These are phyloP conservation scores for Fusarium bulbicola DNA, from an alignment of 2,329 filamentous ascomycete species.

Conservation along the genomic window DNA sequence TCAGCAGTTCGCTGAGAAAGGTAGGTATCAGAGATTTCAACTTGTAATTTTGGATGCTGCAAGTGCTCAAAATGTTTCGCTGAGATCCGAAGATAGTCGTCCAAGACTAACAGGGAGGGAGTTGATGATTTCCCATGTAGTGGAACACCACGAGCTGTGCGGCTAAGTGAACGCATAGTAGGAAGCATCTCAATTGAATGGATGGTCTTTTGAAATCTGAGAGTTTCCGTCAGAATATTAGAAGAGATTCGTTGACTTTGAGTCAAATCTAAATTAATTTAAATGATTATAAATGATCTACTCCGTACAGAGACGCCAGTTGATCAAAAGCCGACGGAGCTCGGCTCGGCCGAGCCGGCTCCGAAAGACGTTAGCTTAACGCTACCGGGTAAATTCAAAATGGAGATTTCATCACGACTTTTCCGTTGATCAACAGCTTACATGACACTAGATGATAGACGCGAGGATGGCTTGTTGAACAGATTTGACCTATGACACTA, in stretches of 20 bases:
- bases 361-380: not conserved
- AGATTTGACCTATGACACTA: too few species aligned
- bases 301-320: too few species aligned
- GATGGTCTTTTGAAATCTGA: accelerated
- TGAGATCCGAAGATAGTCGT: not conserved
- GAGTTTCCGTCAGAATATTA: accelerated
- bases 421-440: too few species aligned
- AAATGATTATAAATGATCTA: not conserved
- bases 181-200: not conserved
- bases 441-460: accelerated
- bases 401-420: accelerated
- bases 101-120: not conserved
- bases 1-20: not conserved
- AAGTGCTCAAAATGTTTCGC: not conserved
- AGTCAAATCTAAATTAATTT: not conserved
- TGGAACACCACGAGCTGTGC: not conserved
- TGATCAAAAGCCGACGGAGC: not conserved
- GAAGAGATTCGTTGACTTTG: accelerated
- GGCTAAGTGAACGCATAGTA: not conserved
- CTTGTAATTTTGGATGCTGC: not conserved
- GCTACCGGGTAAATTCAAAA: not conserved
- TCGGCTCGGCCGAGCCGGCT: not conserved
- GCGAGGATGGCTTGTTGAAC: accelerated
- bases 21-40: accelerated
- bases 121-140: too few species aligned